Evolutionary conservation across 495 filamentous ascomycete genomes (phyloP), one percentile per base, ranked within the genome.

Genomic region (Chaetomidium leptoderma): DNA sequence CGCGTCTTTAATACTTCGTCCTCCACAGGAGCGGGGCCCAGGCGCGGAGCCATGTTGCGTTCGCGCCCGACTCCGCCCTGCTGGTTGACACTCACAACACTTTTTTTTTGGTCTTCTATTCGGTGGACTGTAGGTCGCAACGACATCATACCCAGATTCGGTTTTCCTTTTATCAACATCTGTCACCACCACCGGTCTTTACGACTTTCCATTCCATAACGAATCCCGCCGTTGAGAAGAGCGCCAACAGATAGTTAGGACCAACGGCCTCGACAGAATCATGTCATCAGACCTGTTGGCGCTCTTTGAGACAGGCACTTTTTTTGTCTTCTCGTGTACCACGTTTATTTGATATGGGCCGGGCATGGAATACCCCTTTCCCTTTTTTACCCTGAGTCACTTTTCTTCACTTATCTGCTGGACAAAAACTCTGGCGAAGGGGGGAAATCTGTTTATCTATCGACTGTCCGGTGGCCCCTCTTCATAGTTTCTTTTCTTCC

Each of bases 351-450:
- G 47, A 55, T 32, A 57, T 64, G 57, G n/a, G 49, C 47, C 37
- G 55, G 60, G 46, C 61, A 55, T 55, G 59, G 58, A 66, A 66
- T 66, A 64, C 61, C 64, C 64, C 24, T 23, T 60, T 59, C 17
- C 21, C 49, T 42, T 24, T 43, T 48, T 59, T 29, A 27, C 24
- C 51, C 27, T 14, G 36, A n/a, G 36, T 24, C 39, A 11, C 26
- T 19, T 37, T 30, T 32, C 1, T 23, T 32, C 29, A 35, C 44
- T 13, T 55, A 39, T 39, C 58, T 64, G 62, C 56, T 62, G 56
- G 56, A 56, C 42, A 47, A 53, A 53, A 53, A 53, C 37, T 36
- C 43, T 33, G 35, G 58, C 42, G 37, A 55, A 32, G 37, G 45
- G 37, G 37, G 21, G 42, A 32, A 37, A 44, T 47, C 26, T 51